phyloP scores from a whole-genome alignment of 352 stramenopile species.

The Phytophthora sp. region DNA sequence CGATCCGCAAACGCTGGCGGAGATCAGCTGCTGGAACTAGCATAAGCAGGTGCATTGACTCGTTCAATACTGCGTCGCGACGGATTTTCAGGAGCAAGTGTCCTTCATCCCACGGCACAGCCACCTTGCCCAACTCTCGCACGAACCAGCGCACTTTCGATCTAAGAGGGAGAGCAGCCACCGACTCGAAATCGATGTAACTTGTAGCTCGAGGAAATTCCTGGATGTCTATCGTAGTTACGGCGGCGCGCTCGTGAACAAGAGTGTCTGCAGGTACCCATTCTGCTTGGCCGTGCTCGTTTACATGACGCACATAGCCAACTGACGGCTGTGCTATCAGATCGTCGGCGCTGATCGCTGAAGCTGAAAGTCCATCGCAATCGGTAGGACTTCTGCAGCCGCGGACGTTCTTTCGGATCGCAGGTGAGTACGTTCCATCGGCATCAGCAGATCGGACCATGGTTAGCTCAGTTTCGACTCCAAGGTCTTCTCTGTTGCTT shows the following conservation, averaged over 20 bases:
- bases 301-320: constrained; percentile 78
- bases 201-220: constrained; percentile 77
- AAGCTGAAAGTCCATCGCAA: constrained; percentile 11
- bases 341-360: constrained; percentile 14
- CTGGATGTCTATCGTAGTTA: constrained; percentile 70
- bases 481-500: constrained; percentile 29
- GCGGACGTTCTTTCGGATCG: constrained; percentile 56
- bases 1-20: constrained; percentile 75
- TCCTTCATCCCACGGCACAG: constrained; percentile 77
- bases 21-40: constrained; percentile 73
- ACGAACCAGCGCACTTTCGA: constrained; percentile 83
- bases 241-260: constrained; percentile 47
- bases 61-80: constrained; percentile 71
- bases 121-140: constrained; percentile 77
- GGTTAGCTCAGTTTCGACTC: constrained; percentile 75
- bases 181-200: constrained; percentile 78
- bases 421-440: constrained; percentile 52
- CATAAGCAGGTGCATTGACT: constrained; percentile 88
- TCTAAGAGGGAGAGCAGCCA: constrained; percentile 74
- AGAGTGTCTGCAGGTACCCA: constrained; percentile 78
- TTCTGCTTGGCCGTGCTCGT: constrained; percentile 68
- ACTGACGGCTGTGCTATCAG: constrained; percentile 76
- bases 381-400: constrained; percentile 18
- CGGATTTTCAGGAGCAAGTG: constrained; percentile 83
- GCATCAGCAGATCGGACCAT: constrained; percentile 51